These are phyloP conservation scores for Dissophora ornata DNA, from an alignment of 192 early-diverging fungal species.

Conservation along the genomic window DNA sequence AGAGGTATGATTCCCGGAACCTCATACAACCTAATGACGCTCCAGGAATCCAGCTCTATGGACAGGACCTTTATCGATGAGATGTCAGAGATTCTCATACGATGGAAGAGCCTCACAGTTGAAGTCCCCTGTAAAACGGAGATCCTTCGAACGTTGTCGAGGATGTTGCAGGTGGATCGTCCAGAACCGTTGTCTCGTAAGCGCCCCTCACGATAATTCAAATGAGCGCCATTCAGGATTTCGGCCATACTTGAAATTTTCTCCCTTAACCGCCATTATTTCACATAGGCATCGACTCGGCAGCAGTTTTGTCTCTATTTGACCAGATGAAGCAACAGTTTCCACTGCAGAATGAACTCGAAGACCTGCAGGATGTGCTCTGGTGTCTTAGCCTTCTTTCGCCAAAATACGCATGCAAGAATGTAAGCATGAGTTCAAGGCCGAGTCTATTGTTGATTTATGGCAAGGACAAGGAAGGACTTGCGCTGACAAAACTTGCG, in stretches of 20 bases:
- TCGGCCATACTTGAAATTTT: no score
- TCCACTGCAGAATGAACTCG: slow-evolving; percentile 35
- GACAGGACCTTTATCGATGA: slow-evolving; percentile 36
- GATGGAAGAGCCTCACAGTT: slow-evolving; percentile 23
- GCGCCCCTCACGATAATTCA: no score
- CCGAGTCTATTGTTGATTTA: no score
- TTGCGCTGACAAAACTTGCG: not conserved
- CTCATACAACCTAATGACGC: slow-evolving; percentile 27
- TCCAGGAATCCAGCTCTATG: slow-evolving; percentile 5
- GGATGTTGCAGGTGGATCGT: slow-evolving; percentile 18
- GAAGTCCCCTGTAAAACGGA: slow-evolving; percentile 40
- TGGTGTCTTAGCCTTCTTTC: slow-evolving; percentile 46
- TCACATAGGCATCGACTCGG: slow-evolving; percentile 19
- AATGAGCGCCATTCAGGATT: not conserved
- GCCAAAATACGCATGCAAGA: slow-evolving; percentile 37
- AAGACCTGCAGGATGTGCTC: slow-evolving; percentile 35
- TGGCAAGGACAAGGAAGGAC: not conserved
- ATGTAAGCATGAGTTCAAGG: no score
- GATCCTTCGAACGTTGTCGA: slow-evolving; percentile 26
- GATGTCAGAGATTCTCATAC: slow-evolving; percentile 20
- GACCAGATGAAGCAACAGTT: slow-evolving; percentile 31
- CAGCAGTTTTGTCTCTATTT: slow-evolving; percentile 20
- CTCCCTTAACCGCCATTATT: not conserved
- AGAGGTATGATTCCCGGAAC: slow-evolving; percentile 39
- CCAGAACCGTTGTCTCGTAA: slow-evolving; percentile 31